Evolutionary conservation across 2,329 filamentous ascomycete species (phyloP), one percentile per base, ranked within the genome.

Genomic region (Neonectria magnoliae): DNA sequence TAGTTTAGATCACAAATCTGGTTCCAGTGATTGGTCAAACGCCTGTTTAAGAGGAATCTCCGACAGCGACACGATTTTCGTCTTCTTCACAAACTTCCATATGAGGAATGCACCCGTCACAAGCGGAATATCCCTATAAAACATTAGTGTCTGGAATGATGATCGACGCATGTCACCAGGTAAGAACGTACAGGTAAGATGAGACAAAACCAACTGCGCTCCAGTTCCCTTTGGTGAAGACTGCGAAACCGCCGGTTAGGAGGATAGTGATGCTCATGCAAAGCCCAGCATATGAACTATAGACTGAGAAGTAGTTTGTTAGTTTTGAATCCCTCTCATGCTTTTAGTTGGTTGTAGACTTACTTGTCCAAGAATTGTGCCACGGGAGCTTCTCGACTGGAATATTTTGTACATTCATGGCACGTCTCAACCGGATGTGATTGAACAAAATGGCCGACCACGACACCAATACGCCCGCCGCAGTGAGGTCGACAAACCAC

Each of bases 81-180:
- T 90, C 68, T 87, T 85, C 74, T 90, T 91, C 73, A 85, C 79
- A 38, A 89, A 76, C 76, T 93, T 93, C 87, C 90, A 93, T 50
- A 87, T 83, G 13, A 84, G 66, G 70, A 86, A 93, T 9, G 86
- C 84, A 9, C 73, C 75, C 1, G 86, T 68, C 0, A 90, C 87
- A 9, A 90, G 81, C 1, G 87, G 86, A 33, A 90, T 88, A 62
- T 89, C 86, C 57, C 87, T 88, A 55, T 11, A 6, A 0, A 3
- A 5, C 4, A 20, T 76, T 59, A 77, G 72, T 7, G 10, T 47
- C 2, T 2, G 57, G 5, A 9, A 13, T 9, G 1, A 8, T 14
- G 6, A 1, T 14, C 14, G 44, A 5, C 50, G 71, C 45, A 68
- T 63, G 18, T 44, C 16, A 2, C 45, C 6, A 11, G 6, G 10